A percentile compares a stretch with the other conserved stretches of the same genome.
Evolutionary conservation across 2,329 filamentous ascomycete species (phyloP).

Genomic region (Verticillium nonalfalfae): DNA sequence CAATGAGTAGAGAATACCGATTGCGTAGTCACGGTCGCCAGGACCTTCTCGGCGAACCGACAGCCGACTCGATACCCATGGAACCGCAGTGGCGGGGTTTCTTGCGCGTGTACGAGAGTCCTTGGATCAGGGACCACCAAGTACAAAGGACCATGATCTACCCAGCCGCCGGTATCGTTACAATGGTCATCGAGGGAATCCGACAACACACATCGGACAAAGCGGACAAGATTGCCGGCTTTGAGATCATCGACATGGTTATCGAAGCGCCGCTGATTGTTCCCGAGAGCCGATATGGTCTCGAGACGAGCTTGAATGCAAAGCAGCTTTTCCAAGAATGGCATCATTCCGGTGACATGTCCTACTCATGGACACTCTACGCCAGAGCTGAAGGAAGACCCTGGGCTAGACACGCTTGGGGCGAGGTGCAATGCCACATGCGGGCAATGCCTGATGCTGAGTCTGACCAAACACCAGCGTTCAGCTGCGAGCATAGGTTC

Average conservation of each 20-base stretch:
- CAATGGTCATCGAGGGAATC: slow-evolving; percentile 42
- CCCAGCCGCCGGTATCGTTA: slow-evolving; percentile 42
- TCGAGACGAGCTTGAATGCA: slow-evolving; percentile 44
- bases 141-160: slow-evolving; percentile 44
- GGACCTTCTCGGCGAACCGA: slow-evolving; percentile 43
- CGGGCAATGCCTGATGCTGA: not conserved
- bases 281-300: slow-evolving; percentile 34
- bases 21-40: slow-evolving; percentile 37
- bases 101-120: slow-evolving; percentile 39
- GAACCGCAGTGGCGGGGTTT: slow-evolving; percentile 44
- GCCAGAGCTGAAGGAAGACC: slow-evolving; percentile 30
- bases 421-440: not conserved
- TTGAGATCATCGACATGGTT: slow-evolving; percentile 36
- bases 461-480: not conserved
- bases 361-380: slow-evolving; percentile 36
- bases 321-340: slow-evolving; percentile 16
- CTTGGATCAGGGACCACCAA: slow-evolving; percentile 46
- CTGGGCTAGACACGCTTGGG: slow-evolving; percentile 9
- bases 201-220: slow-evolving; percentile 26
- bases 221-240: slow-evolving; percentile 17
- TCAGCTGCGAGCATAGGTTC: not conserved
- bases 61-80: slow-evolving; percentile 34
- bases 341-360: slow-evolving; percentile 4
- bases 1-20: slow-evolving; percentile 34
- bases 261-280: slow-evolving; percentile 47